Base-by-base conservation (phyloP, 768 basidiomycete species). In the Pisolithus sp. region DNA sequence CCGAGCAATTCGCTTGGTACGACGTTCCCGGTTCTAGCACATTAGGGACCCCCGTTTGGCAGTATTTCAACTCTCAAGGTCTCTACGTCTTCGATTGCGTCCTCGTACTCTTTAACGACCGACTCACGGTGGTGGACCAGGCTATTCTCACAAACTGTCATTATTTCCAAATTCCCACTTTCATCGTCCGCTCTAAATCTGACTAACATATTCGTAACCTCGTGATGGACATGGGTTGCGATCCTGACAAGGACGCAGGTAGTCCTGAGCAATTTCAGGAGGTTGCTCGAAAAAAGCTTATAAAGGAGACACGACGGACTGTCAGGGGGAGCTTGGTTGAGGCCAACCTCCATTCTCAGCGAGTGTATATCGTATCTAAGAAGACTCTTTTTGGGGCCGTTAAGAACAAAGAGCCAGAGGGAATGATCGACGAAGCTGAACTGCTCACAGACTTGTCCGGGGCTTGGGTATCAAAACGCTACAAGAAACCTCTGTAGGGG, bases 1-100 rank as follows among this genome's bases (percentile, higher is more conserved):
- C n/a, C n/a, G n/a, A n/a, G n/a, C n/a, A n/a, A n/a, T n/a, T n/a
- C n/a, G n/a, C n/a, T n/a, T n/a, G n/a, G n/a, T n/a, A n/a, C n/a
- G 65, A 67, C 37, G 52, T 67, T 30, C 66, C 65, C 2, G 66
- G 66, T 26, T 63, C 63, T 20, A 60, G 62, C n/a, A 67, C 65
- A 4, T 46, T 60, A 12, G 50, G 47, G n/a, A 53, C 61, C 30
- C 56, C 60, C 31, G 60, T 58, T 34, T 64, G 62, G 62, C 53
- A 60, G 26, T 67, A 67, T 48, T 66, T 67, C 55, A 63, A 64
- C 31, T 48, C 59, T 7, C 60, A 65, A 37, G 63, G 63, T 5
- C 59, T 67, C 12, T 67, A n/a, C n/a, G n/a, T n/a, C n/a, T n/a
- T n/a, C n/a, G n/a, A n/a, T n/a, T n/a, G n/a, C n/a, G n/a, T n/a